A percentile compares a stretch with the other conserved stretches of the same genome.
These are phyloP conservation scores for Arabis alpina DNA, from an alignment of 345 rosid species.

Conservation along the genomic window DNA sequence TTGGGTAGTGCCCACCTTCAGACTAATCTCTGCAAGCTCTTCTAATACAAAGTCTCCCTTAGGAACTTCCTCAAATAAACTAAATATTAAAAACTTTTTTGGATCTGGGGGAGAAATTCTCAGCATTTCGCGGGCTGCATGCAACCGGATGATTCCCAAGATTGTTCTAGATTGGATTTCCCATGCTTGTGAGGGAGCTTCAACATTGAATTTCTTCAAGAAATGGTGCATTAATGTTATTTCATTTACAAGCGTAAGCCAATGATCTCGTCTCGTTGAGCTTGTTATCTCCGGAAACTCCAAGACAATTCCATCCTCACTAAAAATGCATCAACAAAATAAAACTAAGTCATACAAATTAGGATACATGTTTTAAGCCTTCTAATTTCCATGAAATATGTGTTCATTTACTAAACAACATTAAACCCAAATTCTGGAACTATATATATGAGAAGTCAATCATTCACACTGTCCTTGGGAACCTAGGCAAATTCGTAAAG, in stretches of 20 bases:
- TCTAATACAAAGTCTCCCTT: constrained; percentile 87
- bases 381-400: neutral
- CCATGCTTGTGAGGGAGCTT: constrained; percentile 64
- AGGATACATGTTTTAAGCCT: neutral
- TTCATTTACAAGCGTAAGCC: constrained; percentile 80
- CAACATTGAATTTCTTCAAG: constrained; percentile 53
- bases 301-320: constrained; percentile 76
- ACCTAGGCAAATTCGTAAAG: too few species aligned
- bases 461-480: too few species aligned
- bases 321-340: constrained; percentile 29
- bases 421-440: neutral
- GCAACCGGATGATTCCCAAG: constrained; percentile 79
- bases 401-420: neutral
- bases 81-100: constrained; percentile 75
- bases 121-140: constrained; percentile 89
- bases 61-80: constrained; percentile 76
- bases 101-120: constrained; percentile 81
- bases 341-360: neutral
- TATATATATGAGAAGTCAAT: too few species aligned
- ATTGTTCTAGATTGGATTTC: constrained; percentile 85
- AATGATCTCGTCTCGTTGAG: constrained; percentile 91
- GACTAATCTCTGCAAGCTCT: constrained; percentile 64
- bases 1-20: constrained; percentile 50
- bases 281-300: constrained; percentile 97
- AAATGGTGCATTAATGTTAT: constrained; percentile 75